Conservation (phyloP, 768 basidiomycete species). For the Sporobolomyces roseus region DNA sequence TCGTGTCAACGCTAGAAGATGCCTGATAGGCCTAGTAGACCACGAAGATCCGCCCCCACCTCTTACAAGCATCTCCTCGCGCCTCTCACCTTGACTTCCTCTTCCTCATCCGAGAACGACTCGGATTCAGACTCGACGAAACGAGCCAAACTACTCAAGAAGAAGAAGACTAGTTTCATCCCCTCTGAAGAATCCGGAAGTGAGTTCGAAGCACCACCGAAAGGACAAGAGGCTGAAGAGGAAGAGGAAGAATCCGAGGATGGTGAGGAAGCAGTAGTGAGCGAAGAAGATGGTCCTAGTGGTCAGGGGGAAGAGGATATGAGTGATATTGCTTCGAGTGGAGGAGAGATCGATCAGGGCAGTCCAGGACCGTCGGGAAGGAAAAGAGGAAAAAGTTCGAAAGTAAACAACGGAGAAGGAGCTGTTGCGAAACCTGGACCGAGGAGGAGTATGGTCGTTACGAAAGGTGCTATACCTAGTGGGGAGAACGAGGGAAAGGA, state of each 20-base stretch:
- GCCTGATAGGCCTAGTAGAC: background rate
- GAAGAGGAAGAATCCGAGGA: background rate
- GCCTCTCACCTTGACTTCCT: slow-evolving; percentile 3
- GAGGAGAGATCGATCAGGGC: background rate
- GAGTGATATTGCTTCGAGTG: slow-evolving; percentile 5
- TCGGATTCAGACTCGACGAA: slow-evolving; percentile 7
- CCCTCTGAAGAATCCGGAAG: background rate
- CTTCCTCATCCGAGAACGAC: slow-evolving; percentile 1
- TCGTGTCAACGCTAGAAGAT: background rate
- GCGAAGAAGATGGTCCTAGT: background rate
- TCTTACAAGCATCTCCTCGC: background rate
- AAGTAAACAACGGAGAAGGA: background rate
- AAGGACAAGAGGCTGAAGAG: background rate
- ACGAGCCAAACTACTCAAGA: background rate
- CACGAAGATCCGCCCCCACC: background rate
- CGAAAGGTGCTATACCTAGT: background rate
- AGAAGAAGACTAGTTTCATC: background rate
- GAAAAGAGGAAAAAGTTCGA: background rate
- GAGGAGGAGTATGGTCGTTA: slow-evolving; percentile 9
- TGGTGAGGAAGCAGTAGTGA: background rate
- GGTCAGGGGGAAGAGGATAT: slow-evolving; percentile 3
- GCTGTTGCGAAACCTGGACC: too few species aligned
- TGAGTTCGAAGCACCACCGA: background rate
- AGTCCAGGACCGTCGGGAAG: background rate
- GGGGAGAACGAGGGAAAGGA: too few species aligned